phyloP scores from a whole-genome alignment of 2,329 filamentous ascomycete species.

The Didymosphaeria variabile region DNA sequence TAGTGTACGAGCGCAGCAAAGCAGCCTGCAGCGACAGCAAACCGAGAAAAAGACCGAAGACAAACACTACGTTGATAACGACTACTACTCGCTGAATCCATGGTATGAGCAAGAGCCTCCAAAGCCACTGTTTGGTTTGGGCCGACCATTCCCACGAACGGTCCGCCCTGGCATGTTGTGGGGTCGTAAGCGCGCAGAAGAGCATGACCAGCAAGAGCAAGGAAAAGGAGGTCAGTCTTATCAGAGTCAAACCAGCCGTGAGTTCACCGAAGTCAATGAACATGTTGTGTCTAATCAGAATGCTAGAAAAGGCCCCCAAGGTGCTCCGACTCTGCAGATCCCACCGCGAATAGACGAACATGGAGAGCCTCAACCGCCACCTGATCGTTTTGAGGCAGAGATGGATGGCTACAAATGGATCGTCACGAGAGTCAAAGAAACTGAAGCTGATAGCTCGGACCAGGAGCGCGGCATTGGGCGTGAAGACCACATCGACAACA shows the following conservation, averaged over 20 bases:
- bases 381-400: slow-evolving; percentile 13
- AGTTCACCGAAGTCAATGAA: slow-evolving; percentile 7
- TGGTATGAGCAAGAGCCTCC: slow-evolving; percentile 62
- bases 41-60: slow-evolving; percentile 40
- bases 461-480: neutral
- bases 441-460: slow-evolving; percentile 6
- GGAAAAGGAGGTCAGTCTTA: slow-evolving; percentile 24
- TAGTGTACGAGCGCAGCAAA: slow-evolving; percentile 4
- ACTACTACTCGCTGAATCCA: slow-evolving; percentile 63
- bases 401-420: slow-evolving; percentile 12
- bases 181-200: slow-evolving; percentile 53
- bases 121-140: slow-evolving; percentile 64
- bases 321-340: slow-evolving; percentile 10
- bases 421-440: slow-evolving; percentile 5
- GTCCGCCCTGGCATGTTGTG: slow-evolving; percentile 61
- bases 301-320: slow-evolving; percentile 11
- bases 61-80: slow-evolving; percentile 57
- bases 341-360: slow-evolving; percentile 5
- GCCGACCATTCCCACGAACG: slow-evolving; percentile 63
- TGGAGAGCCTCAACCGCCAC: slow-evolving; percentile 6
- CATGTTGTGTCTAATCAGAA: slow-evolving; percentile 11
- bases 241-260: neutral
- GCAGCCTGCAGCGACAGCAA: slow-evolving; percentile 20
- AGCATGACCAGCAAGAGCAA: slow-evolving; percentile 21
- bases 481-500: neutral